These are phyloP conservation scores for Entomophthora muscae DNA, from an alignment of 371 early-diverging fungal species.

Conservation along the genomic window DNA sequence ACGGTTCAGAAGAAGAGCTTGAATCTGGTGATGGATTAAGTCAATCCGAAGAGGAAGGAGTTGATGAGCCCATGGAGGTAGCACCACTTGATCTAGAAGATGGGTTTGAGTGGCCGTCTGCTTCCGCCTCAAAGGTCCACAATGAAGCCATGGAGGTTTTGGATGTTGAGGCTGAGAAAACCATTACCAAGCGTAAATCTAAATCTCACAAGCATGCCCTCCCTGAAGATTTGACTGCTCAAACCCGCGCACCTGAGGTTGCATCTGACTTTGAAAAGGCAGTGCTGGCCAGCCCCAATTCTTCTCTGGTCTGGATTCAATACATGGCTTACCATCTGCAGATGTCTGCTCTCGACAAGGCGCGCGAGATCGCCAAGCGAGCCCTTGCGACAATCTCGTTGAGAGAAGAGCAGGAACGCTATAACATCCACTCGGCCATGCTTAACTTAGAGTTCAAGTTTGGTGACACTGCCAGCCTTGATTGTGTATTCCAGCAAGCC, in stretches of 20 bases:
- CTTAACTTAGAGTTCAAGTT: constrained; percentile 87
- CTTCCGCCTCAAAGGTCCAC: neutral
- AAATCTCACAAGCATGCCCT: too few relatives aligned
- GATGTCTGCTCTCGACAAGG: constrained; percentile 74
- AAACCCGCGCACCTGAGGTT: constrained; percentile 31
- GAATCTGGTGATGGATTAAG: neutral
- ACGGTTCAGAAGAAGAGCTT: neutral
- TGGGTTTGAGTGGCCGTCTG: constrained; percentile 10
- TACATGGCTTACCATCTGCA: constrained; percentile 93
- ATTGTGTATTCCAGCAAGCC: constrained; percentile 68
- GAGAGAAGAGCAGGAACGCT: constrained; percentile 83
- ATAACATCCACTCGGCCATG: constrained; percentile 89
- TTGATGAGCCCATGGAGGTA: too few relatives aligned
- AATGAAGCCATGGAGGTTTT: constrained; percentile 3
- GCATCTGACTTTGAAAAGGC: constrained; percentile 72
- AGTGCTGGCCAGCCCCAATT: constrained; percentile 83
- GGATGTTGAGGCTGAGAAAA: constrained; percentile 24
- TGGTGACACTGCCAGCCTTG: constrained; percentile 60
- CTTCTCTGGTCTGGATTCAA: constrained; percentile 92
- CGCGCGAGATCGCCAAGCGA: constrained; percentile 79
- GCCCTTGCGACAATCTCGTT: constrained; percentile 84
- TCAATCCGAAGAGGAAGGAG: constrained; percentile 3
- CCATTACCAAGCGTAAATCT: too few relatives aligned
- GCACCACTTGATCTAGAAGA: constrained; percentile 11
- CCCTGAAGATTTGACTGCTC: constrained; percentile 30